Conservation (phyloP, 139 green algal genomes). For the Mychonastes homosphaera region DNA sequence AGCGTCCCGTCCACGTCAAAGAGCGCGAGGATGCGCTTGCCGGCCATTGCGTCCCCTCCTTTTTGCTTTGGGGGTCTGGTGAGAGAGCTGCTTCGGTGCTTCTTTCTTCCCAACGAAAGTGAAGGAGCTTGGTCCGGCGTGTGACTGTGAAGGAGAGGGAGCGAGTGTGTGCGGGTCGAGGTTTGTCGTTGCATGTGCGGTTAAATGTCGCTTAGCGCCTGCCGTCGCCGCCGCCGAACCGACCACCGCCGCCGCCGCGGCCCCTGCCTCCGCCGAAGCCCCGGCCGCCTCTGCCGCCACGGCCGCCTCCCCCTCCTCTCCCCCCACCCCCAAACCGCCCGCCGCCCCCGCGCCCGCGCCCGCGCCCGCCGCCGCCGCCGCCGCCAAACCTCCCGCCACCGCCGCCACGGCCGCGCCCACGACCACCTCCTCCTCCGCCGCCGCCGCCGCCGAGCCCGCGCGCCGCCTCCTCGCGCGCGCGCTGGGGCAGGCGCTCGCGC, state of each 20-base stretch:
- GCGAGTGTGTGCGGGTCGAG: too few species aligned
- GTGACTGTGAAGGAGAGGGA: too few species aligned
- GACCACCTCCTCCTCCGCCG: neutral
- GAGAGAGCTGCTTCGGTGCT: neutral
- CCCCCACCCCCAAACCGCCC: constrained; percentile 1
- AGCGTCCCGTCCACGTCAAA: constrained; percentile 97
- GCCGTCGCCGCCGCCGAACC: neutral
- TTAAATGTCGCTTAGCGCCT: too few species aligned
- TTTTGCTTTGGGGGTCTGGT: neutral
- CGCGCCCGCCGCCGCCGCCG: neutral
- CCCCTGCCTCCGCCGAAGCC: neutral
- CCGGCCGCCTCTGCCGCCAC: neutral
- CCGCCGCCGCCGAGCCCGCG: constrained; percentile 1
- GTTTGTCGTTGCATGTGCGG: too few species aligned
- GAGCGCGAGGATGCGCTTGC: constrained; percentile 48
- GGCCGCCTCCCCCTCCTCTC: neutral
- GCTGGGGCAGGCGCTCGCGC: constrained; percentile 7
- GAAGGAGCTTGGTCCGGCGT: too few species aligned
- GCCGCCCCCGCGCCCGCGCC: neutral
- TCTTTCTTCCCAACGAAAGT: neutral
- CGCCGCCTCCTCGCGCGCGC: constrained; percentile 10
- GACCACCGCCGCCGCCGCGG: neutral
- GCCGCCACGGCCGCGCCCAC: neutral
- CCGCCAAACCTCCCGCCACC: neutral
- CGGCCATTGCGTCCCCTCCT: neutral